These are phyloP conservation scores for Myriosclerotinia curreyana DNA, from an alignment of 2,329 filamentous ascomycete genomes.

Conservation along the genomic window DNA sequence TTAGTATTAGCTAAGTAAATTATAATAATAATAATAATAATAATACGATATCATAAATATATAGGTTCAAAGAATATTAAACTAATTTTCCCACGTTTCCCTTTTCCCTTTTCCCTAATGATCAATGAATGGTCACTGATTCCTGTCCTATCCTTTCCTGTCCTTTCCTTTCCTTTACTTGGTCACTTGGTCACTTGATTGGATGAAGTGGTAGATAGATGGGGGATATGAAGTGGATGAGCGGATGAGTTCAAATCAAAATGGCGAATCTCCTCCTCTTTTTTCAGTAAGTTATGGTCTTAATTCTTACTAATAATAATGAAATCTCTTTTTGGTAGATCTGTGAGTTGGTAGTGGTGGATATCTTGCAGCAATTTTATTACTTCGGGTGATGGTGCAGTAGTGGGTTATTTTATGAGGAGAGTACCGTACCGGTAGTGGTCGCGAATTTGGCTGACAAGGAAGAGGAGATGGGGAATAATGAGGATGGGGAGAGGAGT, in stretches of 20 bases:
- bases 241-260: neutral
- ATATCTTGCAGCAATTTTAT: slow-evolving; percentile 7
- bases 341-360: slow-evolving; percentile 13
- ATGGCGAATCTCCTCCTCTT: neutral
- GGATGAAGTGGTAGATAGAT: neutral
- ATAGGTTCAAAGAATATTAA: too few relatives aligned
- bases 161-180: neutral
- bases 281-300: slow-evolving; percentile 9
- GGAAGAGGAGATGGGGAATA: neutral
- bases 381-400: slow-evolving; percentile 11
- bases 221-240: neutral
- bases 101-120: neutral
- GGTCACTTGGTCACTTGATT: neutral
- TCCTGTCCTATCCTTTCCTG: neutral
- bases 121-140: neutral
- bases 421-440: neutral
- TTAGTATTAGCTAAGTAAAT: too few relatives aligned
- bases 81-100: neutral
- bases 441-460: neutral
- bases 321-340: slow-evolving; percentile 14
- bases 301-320: neutral
- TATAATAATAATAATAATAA: too few relatives aligned
- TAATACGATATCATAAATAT: too few relatives aligned
- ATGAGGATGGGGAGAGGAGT: too few relatives aligned
- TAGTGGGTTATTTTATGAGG: neutral